phyloP scores from a whole-genome alignment of 306 rosid genomes.

The Sechiopsis laciniata region DNA sequence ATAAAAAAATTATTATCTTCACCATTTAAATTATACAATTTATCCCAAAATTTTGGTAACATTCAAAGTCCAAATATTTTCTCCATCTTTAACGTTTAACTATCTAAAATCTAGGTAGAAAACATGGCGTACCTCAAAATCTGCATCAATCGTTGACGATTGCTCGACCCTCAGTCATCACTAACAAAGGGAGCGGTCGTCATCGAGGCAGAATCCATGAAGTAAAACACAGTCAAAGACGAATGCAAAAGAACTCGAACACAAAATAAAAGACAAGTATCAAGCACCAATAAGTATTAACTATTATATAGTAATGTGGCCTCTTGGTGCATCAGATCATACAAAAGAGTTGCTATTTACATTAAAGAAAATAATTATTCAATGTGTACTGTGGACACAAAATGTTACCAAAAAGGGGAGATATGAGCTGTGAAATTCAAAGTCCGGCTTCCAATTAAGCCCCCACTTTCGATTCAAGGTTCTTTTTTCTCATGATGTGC shows the following conservation, averaged over 20 bases:
- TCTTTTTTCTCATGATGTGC: background rate
- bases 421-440: slow-evolving; percentile 11
- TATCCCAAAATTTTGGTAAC: background rate
- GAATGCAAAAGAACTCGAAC: background rate
- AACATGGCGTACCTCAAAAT: slow-evolving; percentile 1
- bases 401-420: background rate
- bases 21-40: background rate
- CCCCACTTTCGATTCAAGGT: slow-evolving; percentile 5
- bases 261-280: background rate
- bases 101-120: background rate
- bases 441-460: slow-evolving; percentile 24
- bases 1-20: background rate
- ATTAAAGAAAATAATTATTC: slow-evolving; percentile 15
- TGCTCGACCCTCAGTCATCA: background rate
- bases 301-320: slow-evolving; percentile 4
- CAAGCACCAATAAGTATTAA: background rate
- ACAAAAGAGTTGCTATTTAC: slow-evolving; percentile 15
- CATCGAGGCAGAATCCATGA: slow-evolving; percentile 15
- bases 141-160: background rate
- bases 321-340: background rate
- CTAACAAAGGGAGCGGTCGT: slow-evolving; percentile 8
- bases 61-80: background rate
- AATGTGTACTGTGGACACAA: slow-evolving; percentile 11
- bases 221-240: background rate
- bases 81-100: background rate